Base-by-base conservation (phyloP, 352 stramenopile genomes). In the Phytophthora cajani region DNA sequence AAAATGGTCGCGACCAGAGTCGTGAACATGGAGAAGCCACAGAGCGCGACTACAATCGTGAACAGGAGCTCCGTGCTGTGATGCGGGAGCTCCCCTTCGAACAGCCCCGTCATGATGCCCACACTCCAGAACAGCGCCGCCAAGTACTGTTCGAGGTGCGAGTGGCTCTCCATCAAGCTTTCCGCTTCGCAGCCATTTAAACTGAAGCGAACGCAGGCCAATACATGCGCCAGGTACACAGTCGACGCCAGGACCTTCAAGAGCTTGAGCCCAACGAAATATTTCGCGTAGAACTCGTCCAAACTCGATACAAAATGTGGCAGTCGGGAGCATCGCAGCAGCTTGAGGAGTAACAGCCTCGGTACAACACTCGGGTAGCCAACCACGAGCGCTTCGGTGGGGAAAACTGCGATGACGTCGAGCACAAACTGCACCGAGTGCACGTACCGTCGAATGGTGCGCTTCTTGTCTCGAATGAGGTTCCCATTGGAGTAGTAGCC, bases 1-100 rank as follows among this genome's bases (percentile, higher is more conserved):
- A 94, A 94, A 23, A 94, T 84, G 25, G 85, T 94, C 2, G 83
- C 83, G 17, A 79, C 88, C 38, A 92, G 67, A 1, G 72, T 75
- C 11, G 84, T 89, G 53, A 94, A 94, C 56, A 92, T 68, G 12
- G 82, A 82, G 52, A 94, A 94, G 0, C 87, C 87, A 32, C 84
- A 82, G 5, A 85, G 59, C 7, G 83, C 86, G 16, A 94, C 85
- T n/a, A 79, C 55, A 32, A 86, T 78, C 3, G 81, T 91, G 63
- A 92, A 92, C 7, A 89, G 5, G 51, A 91, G 89, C 61, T 92
- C 76, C 1, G 52, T 16, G 19, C 83, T 75, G 2, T 67, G 69
- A 5, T 81, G 77, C 0, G 87, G 84, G 0, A 91, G 67, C 40
- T 91, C 80, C 6, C 84, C 86, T 69, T 94, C 86, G 12, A 92